Percentiles rank a stretch among this genome's conserved stretches.
phyloP scores from a whole-genome alignment of 1,284 basidiomycete genomes.

The Cystobasidium slooffiae region DNA sequence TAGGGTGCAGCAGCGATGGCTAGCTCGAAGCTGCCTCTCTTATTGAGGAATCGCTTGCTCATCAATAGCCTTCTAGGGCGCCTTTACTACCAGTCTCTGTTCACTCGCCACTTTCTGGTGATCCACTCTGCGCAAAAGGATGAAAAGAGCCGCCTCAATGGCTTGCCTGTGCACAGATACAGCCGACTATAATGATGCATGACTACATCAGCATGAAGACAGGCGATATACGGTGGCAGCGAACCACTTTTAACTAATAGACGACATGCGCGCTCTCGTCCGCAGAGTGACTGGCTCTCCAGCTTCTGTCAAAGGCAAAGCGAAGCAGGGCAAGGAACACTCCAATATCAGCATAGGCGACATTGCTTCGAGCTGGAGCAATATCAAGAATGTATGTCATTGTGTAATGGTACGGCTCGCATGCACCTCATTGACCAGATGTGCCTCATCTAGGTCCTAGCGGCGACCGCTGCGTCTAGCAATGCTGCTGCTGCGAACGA shows the following conservation, averaged over 20 bases:
- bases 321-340: not conserved
- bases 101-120: not conserved
- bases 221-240: not conserved
- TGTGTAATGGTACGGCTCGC: not conserved
- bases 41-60: too few species aligned
- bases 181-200: not conserved
- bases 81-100: not conserved
- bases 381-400: conserved; percentile 20
- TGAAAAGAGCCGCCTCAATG: not conserved
- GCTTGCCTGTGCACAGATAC: not conserved
- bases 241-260: conserved; percentile 32
- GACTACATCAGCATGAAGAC: conserved; percentile 17
- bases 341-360: conserved; percentile 4
- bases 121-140: not conserved
- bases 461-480: not conserved
- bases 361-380: conserved; percentile 8
- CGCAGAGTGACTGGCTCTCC: conserved; percentile 41
- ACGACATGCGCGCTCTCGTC: conserved; percentile 67
- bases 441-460: not conserved
- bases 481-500: conserved; percentile 2
- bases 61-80: too few species aligned
- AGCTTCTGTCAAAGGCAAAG: conserved; percentile 18
- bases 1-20: conserved; percentile 56
- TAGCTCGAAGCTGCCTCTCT: too few species aligned
- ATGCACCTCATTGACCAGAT: not conserved